Conservation (phyloP, 1,284 basidiomycete genomes). For the Austroboletus sp. region DNA sequence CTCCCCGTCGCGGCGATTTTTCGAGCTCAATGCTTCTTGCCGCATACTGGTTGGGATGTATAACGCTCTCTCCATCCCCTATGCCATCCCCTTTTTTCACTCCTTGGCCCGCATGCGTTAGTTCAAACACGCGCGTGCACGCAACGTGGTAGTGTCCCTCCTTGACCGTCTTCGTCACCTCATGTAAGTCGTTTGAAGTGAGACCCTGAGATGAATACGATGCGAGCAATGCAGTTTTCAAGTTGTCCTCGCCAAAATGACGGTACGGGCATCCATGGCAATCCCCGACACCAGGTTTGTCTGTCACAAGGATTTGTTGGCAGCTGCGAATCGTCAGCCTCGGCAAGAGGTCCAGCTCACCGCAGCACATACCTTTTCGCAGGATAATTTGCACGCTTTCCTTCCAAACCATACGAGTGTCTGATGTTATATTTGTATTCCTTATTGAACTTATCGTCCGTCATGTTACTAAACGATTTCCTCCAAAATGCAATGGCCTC, state of each 20-base stretch:
- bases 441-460: conserved; percentile 97
- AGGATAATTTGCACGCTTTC: conserved; percentile 88
- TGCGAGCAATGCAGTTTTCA: conserved; percentile 71
- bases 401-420: conserved; percentile 92
- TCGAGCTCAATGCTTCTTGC: conserved; percentile 62
- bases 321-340: conserved; percentile 53
- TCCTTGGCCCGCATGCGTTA: conserved; percentile 72
- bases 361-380: conserved; percentile 67
- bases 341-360: neutral
- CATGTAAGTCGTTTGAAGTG: conserved; percentile 66
- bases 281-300: conserved; percentile 69
- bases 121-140: conserved; percentile 94
- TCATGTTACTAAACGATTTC: conserved; percentile 72
- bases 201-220: conserved; percentile 67
- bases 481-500: conserved; percentile 95
- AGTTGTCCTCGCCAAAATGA: conserved; percentile 81
- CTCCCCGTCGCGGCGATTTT: conserved; percentile 34
- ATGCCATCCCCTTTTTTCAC: conserved; percentile 88
- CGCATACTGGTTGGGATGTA: conserved; percentile 88
- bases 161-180: conserved; percentile 82
- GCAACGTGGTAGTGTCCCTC: conserved; percentile 87
- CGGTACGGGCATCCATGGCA: conserved; percentile 93
- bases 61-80: conserved; percentile 82
- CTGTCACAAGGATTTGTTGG: conserved; percentile 77
- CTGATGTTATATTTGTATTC: conserved; percentile 97